phyloP scores from a whole-genome alignment of 2,329 filamentous ascomycete genomes.

The Aspergillus felis region DNA sequence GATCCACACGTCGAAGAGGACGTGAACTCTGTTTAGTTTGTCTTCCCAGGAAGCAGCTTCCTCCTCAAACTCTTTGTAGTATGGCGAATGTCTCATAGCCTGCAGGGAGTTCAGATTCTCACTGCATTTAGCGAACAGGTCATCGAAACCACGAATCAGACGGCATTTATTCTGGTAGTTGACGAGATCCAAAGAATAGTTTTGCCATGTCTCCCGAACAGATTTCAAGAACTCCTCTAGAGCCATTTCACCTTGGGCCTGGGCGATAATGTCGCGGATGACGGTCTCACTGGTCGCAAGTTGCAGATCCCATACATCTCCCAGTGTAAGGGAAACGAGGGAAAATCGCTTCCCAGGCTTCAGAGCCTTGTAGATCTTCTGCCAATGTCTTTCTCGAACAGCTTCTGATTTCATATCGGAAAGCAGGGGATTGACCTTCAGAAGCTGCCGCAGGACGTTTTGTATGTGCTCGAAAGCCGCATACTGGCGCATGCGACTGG shows the following conservation, averaged over 20 bases:
- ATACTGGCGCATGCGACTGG: constrained; percentile 97
- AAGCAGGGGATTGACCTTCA: constrained; percentile 87
- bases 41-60: constrained; percentile 97
- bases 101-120: constrained; percentile 97
- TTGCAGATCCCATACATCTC: constrained; percentile 97
- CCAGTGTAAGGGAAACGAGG: constrained; percentile 89
- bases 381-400: constrained; percentile 93
- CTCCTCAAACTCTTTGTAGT: constrained; percentile 99
- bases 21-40: constrained; percentile 93
- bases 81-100: constrained; percentile 97
- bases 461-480: constrained; percentile 99
- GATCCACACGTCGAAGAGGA: constrained; percentile 99
- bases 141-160: constrained; percentile 95
- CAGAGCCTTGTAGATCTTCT: constrained; percentile 94
- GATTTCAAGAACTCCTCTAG: constrained; percentile 95
- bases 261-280: constrained; percentile 88
- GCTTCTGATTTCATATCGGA: constrained; percentile 93
- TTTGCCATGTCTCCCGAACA: constrained; percentile 95
- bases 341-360: constrained; percentile 93
- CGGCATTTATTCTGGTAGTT: constrained; percentile 98
- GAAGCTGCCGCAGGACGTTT: constrained; percentile 76
- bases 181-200: constrained; percentile 88
- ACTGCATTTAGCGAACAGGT: constrained; percentile 96
- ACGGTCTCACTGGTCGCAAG: constrained; percentile 80
- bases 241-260: constrained; percentile 97